These are phyloP conservation scores for Phytophthora boehmeriae DNA, from an alignment of 352 stramenopile genomes.

Conservation along the genomic window DNA sequence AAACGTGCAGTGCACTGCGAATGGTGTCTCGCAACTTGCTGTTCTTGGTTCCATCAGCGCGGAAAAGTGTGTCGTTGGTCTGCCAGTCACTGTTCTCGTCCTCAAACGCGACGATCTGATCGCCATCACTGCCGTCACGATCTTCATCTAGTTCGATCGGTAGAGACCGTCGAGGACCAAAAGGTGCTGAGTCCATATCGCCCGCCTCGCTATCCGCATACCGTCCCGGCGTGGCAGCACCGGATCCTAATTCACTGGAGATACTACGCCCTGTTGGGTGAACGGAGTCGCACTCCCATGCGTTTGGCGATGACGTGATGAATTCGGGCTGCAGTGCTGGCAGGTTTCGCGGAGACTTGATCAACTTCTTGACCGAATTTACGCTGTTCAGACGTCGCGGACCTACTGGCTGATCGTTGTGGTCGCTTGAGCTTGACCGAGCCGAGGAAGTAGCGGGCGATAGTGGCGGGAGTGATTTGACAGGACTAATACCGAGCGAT, in stretches of 20 bases:
- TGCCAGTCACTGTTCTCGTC: conserved; percentile 64
- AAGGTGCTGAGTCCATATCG: conserved; percentile 15
- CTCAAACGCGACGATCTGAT: conserved; percentile 19
- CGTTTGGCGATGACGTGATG: conserved; percentile 32
- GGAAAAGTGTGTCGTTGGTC: conserved; percentile 81
- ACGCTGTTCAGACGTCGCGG: conserved; percentile 4
- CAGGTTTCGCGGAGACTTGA: conserved; percentile 23
- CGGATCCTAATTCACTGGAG: conserved; percentile 46
- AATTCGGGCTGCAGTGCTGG: conserved; percentile 42
- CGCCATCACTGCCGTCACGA: conserved; percentile 20
- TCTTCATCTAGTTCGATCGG: conserved; percentile 17
- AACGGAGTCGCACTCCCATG: conserved; percentile 75
- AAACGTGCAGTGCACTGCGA: conserved; percentile 74
- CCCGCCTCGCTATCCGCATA: conserved; percentile 17
- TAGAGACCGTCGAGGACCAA: conserved; percentile 19
- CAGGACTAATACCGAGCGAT: background rate
- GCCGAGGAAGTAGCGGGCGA: conserved; percentile 46
- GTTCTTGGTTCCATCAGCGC: conserved; percentile 87
- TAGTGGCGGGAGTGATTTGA: conserved; percentile 27
- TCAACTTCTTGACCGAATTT: conserved; percentile 7
- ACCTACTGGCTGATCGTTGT: conserved; percentile 19
- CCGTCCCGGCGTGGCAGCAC: background rate
- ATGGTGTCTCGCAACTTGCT: conserved; percentile 88
- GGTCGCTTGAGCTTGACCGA: conserved; percentile 35
- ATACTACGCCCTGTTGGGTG: conserved; percentile 51